A percentile compares a stretch with the other conserved stretches of the same genome.
Evolutionary conservation across 2,329 filamentous ascomycete genomes (phyloP).

Genomic region (Phyllosticta citribraziliensis): DNA sequence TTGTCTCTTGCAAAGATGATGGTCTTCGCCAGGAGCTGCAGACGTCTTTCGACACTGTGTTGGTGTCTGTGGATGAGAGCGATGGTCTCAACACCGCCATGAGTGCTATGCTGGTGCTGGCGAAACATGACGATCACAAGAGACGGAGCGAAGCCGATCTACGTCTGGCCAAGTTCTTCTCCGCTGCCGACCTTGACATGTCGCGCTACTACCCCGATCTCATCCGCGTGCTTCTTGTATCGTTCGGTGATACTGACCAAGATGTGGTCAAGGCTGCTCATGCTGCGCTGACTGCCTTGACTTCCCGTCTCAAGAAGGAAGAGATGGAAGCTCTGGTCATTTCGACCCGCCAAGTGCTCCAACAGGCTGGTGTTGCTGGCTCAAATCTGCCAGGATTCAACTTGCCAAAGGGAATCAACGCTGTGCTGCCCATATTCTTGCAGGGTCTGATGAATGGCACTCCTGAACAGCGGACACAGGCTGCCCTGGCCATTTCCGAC

Average conservation of each 20-base stretch:
- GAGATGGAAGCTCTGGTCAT: slow-evolving; percentile 91
- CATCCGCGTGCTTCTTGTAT: slow-evolving; percentile 78
- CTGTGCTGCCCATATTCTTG: slow-evolving; percentile 90
- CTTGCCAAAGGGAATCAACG: slow-evolving; percentile 93
- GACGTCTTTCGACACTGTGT: slow-evolving; percentile 74
- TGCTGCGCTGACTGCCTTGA: slow-evolving; percentile 77
- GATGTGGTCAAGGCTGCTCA: slow-evolving; percentile 85
- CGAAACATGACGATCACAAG: slow-evolving; percentile 87
- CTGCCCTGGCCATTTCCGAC: slow-evolving; percentile 88
- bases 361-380: slow-evolving; percentile 81
- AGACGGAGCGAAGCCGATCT: slow-evolving; percentile 68
- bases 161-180: slow-evolving; percentile 81
- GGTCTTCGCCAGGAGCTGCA: slow-evolving; percentile 63
- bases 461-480: slow-evolving; percentile 80
- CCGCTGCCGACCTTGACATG: slow-evolving; percentile 71
- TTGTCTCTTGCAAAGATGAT: slow-evolving; percentile 69
- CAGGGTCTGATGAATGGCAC: slow-evolving; percentile 97
- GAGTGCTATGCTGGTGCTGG: slow-evolving; percentile 78
- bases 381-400: slow-evolving; percentile 77
- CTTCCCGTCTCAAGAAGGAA: slow-evolving; percentile 84
- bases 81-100: slow-evolving; percentile 94
- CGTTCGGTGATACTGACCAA: slow-evolving; percentile 77
- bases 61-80: slow-evolving; percentile 88
- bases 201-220: slow-evolving; percentile 94
- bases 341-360: slow-evolving; percentile 76